Evolutionary conservation across 768 basidiomycete genomes (phyloP).

Genomic region (Boletus sp.): DNA sequence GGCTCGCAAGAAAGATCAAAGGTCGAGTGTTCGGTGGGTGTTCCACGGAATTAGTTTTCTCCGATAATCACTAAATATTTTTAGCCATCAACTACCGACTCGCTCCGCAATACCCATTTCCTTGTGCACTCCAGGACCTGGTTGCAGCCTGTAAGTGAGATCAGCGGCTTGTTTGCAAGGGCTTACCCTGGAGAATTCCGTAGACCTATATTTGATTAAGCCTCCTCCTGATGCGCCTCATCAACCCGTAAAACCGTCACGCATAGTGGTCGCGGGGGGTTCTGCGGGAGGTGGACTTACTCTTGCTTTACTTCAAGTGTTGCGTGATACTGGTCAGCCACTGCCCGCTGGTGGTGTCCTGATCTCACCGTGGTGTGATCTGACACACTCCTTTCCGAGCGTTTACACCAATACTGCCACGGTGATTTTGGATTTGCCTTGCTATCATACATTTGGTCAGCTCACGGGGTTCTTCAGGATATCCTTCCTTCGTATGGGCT

Average conservation of each 20-base stretch:
- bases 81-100: slow-evolving; percentile 78
- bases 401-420: slow-evolving; percentile 82
- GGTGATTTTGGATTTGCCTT: slow-evolving; percentile 39
- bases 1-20: slow-evolving; percentile 88
- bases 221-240: slow-evolving; percentile 82
- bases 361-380: slow-evolving; percentile 89
- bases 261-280: slow-evolving; percentile 86
- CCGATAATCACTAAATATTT: slow-evolving; percentile 15
- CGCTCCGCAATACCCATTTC: slow-evolving; percentile 98
- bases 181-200: background rate
- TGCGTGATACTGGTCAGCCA: slow-evolving; percentile 83
- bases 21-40: slow-evolving; percentile 78
- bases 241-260: slow-evolving; percentile 71
- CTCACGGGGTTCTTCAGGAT: slow-evolving; percentile 48
- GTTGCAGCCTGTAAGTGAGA: slow-evolving; percentile 73
- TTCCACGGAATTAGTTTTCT: background rate
- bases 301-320: slow-evolving; percentile 78
- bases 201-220: slow-evolving; percentile 86
- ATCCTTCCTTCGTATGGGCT: slow-evolving; percentile 76
- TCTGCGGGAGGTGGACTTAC: slow-evolving; percentile 91
- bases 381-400: slow-evolving; percentile 96
- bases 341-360: slow-evolving; percentile 84
- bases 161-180: background rate
- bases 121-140: slow-evolving; percentile 86
- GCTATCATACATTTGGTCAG: background rate